phyloP scores from a whole-genome alignment of 208 protist genomes.

The Porcisia hertigi region DNA sequence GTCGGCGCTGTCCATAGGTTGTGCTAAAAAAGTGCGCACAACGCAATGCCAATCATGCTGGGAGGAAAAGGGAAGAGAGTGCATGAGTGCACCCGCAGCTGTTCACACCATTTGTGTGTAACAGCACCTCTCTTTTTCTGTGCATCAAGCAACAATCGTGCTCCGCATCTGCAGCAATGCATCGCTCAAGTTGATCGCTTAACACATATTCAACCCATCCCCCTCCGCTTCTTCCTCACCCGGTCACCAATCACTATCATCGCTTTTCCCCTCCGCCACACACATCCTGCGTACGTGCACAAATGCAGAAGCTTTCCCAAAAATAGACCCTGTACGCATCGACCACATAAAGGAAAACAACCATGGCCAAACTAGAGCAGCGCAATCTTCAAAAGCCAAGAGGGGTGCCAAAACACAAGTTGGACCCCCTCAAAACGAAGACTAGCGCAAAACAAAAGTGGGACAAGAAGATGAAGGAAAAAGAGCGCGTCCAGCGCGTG shows the following conservation, averaged over 20 bases:
- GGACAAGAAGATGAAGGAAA: slow-evolving; percentile 82
- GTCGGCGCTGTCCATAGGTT: not conserved
- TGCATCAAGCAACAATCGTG: not conserved
- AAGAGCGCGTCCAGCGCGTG: slow-evolving; percentile 61
- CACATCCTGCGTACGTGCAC: not conserved
- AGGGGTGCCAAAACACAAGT: slow-evolving; percentile 55
- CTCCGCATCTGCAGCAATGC: not conserved
- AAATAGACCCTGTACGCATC: no score
- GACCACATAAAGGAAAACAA: not conserved
- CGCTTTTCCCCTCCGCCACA: not conserved
- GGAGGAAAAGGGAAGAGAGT: not conserved
- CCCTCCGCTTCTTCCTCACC: not conserved
- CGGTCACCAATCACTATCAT: not conserved
- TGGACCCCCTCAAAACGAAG: slow-evolving; percentile 47
- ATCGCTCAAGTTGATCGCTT: not conserved
- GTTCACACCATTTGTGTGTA: not conserved
- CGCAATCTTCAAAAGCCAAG: slow-evolving; percentile 61
- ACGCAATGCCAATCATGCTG: not conserved
- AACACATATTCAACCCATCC: not conserved
- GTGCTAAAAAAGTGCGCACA: not conserved
- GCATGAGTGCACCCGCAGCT: not conserved
- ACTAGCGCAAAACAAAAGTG: slow-evolving; percentile 65
- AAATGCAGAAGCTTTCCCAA: not conserved
- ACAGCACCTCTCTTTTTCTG: not conserved
- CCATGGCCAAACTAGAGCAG: slow-evolving; percentile 69